phyloP scores from a whole-genome alignment of 202 grass and related monocot genomes.

The Zoysia matrella region DNA sequence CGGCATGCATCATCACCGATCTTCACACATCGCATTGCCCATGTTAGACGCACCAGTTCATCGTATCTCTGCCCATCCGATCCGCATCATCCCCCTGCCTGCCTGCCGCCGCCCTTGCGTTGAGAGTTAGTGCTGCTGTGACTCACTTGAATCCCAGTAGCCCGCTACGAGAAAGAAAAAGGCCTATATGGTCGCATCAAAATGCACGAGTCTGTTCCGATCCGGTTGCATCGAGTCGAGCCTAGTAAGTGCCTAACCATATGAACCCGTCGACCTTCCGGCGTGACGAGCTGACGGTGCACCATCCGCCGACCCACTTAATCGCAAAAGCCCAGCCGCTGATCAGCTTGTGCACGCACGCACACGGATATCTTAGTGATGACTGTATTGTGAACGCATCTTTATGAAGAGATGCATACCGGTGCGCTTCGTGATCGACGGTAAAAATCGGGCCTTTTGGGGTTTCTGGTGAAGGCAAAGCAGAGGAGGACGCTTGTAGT shows the following conservation, averaged over 20 bases:
- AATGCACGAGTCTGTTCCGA: background rate
- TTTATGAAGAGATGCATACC: background rate
- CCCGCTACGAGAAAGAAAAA: background rate
- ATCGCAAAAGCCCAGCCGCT: background rate
- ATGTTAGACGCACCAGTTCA: too few relatives aligned
- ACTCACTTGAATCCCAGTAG: background rate
- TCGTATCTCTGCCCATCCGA: too few relatives aligned
- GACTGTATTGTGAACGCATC: conserved; percentile 17
- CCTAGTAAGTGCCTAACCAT: background rate
- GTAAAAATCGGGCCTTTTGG: conserved; percentile 18
- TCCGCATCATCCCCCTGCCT: too few relatives aligned
- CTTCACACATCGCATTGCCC: too few relatives aligned
- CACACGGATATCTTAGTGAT: background rate
- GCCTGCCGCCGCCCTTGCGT: background rate
- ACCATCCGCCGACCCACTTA: conserved; percentile 14
- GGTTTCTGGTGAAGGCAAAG: conserved; percentile 15
- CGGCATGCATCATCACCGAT: too few relatives aligned
- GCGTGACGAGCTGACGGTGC: background rate
- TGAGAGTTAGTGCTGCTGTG: background rate
- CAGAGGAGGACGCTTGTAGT: conserved; percentile 50
- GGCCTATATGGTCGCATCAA: background rate
- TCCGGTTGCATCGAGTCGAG: background rate
- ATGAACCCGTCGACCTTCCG: background rate
- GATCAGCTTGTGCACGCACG: background rate
- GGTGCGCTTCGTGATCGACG: background rate